A percentile compares a stretch with the other conserved stretches of the same genome.
These are phyloP conservation scores for Jasminum sambac DNA, from an alignment of 257 asterid species.

Conservation along the genomic window DNA sequence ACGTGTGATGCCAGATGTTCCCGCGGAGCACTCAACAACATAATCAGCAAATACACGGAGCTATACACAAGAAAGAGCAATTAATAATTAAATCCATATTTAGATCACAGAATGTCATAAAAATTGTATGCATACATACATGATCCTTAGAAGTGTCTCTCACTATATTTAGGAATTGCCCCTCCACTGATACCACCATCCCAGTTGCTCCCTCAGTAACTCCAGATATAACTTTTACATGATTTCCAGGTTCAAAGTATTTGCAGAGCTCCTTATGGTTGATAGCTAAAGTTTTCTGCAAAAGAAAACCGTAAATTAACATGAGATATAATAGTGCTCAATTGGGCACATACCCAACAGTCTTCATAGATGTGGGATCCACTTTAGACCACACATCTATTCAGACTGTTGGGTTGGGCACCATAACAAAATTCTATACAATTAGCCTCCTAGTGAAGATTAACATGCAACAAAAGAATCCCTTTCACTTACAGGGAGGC, in stretches of 20 bases:
- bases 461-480: conserved; percentile 16
- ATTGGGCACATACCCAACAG: too few relatives aligned
- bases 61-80: conserved; percentile 30
- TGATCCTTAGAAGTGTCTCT: conserved; percentile 95
- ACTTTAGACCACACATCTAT: too few relatives aligned
- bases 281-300: conserved; percentile 79
- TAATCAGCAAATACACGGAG: conserved; percentile 93
- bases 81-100: conserved; percentile 10
- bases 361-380: too few relatives aligned
- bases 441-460: conserved; percentile 12
- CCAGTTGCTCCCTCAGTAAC: conserved; percentile 97
- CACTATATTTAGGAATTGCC: conserved; percentile 89
- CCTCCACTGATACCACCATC: conserved; percentile 95
- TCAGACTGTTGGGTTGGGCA: too few relatives aligned
- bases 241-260: conserved; percentile 94
- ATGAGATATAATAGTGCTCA: too few relatives aligned
- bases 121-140: conserved; percentile 44
- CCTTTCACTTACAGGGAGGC: conserved; percentile 61
- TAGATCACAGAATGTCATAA: neutral
- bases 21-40: conserved; percentile 96
- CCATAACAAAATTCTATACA: too few relatives aligned
- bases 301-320: conserved; percentile 20
- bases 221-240: conserved; percentile 90
- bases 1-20: conserved; percentile 80
- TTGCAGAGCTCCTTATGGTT: conserved; percentile 87